These are phyloP conservation scores for Trametes meyenii DNA, from an alignment of 768 basidiomycete species.

Conservation along the genomic window DNA sequence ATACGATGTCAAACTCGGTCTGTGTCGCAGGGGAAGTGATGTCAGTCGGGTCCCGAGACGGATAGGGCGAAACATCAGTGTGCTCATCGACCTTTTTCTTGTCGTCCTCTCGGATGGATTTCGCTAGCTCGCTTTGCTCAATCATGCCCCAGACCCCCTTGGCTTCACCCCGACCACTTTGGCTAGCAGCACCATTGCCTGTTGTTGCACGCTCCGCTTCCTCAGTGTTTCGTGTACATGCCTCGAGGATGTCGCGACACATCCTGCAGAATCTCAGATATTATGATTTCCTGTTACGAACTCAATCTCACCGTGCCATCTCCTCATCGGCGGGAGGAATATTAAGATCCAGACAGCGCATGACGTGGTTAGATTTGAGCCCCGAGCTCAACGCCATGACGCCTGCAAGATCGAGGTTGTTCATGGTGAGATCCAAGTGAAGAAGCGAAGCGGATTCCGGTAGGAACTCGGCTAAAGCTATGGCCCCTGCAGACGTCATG, in stretches of 20 bases:
- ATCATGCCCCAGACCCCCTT: constrained; percentile 86
- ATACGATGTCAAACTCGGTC: constrained; percentile 48
- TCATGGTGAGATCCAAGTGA: constrained; percentile 89
- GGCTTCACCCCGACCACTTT: constrained; percentile 53
- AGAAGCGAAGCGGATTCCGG: constrained; percentile 86
- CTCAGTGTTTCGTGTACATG: constrained; percentile 93
- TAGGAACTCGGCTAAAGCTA: constrained; percentile 94
- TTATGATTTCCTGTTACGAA: constrained; percentile 4
- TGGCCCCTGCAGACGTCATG: constrained; percentile 83
- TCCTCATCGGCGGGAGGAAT: constrained; percentile 86
- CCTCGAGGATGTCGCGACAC: constrained; percentile 86
- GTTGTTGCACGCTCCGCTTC: constrained; percentile 58
- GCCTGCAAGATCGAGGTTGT: constrained; percentile 83
- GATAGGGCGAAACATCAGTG: constrained; percentile 23
- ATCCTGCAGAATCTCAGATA: constrained; percentile 46
- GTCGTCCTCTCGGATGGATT: constrained; percentile 61
- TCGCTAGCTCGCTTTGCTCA: constrained; percentile 82
- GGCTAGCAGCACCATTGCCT: constrained; percentile 27
- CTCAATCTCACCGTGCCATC: constrained; percentile 59
- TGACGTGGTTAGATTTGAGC: constrained; percentile 78
- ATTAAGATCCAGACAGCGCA: constrained; percentile 92
- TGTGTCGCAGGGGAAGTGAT: constrained; percentile 24
- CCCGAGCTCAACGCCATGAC: constrained; percentile 91
- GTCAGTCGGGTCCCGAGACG: constrained; percentile 28
- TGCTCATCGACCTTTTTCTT: constrained; percentile 52